Base-by-base conservation (phyloP, 345 rosid species). In the Isatis tinctoria region DNA sequence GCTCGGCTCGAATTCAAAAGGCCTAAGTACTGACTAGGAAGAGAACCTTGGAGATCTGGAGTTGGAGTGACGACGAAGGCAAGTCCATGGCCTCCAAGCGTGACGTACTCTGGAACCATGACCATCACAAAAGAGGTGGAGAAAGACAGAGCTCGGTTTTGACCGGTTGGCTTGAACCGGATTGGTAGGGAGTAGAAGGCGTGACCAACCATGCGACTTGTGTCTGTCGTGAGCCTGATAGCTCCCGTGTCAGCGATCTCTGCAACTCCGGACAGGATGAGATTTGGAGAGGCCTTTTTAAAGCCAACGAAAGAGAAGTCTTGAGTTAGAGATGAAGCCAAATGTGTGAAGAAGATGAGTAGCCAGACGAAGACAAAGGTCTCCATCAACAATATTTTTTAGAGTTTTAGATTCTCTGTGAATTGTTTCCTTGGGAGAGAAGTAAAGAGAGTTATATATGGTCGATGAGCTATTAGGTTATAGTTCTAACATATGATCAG, bases 101-200 rank as follows among this genome's bases (percentile, higher is more conserved):
- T 60, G 10, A 85, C 78, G 49, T 82, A 88, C 83, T 87, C 83
- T 5, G 95, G 90, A 30, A 81, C 81, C 18, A 87, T 82, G n/a
- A 92, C 90, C 41, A 94, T 87, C 48, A 84, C 97, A 72, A 94
- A 94, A 16, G 90, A 78, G 11, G 97, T 83, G 13, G 98, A 94
- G 78, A 94, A 94, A 66, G 97, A 94, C 56, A 76, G 51, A 24
- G 76, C 74, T 72, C 69, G 83, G 58, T 79, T 83, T 40, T 24
- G 48, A 11, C 76, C 56, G 10, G 80, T 10, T 82, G 68, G 71
- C 83, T 84, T 91, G 85, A 91, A 86, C 40, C 48, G 81, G 66
- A 90, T 41, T 2, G 86, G 95, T 37, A 82, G 69, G 3, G 93
- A 81, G 82, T 90, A 87, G 78, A 94, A 91, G 61, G 95, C 96